Conservation (phyloP, 1,284 basidiomycete species). For the Retiboletus flavoniger region DNA sequence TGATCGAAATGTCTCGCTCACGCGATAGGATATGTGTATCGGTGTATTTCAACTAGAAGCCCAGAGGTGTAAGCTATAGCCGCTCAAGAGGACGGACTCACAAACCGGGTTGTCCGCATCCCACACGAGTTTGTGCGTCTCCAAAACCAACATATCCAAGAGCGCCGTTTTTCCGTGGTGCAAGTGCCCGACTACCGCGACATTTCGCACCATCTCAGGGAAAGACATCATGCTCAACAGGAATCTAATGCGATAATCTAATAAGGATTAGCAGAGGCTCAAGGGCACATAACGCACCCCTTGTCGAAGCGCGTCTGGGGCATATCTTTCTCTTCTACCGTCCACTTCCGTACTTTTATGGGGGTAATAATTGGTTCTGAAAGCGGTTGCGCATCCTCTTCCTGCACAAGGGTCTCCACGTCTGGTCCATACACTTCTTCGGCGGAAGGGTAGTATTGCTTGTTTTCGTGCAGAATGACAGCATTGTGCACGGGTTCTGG, state of each 20-base stretch:
- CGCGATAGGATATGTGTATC: constrained; percentile 92
- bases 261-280: constrained; percentile 8
- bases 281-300: constrained; percentile 56
- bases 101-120: constrained; percentile 84
- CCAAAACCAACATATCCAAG: constrained; percentile 95
- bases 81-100: constrained; percentile 23
- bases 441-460: constrained; percentile 96
- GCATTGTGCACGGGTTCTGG: constrained; percentile 78
- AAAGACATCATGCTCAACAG: constrained; percentile 89
- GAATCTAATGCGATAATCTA: constrained; percentile 56
- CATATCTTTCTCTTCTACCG: constrained; percentile 89
- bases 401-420: constrained; percentile 96
- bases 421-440: constrained; percentile 90
- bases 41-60: constrained; percentile 79
- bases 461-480: constrained; percentile 94
- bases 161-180: constrained; percentile 98
- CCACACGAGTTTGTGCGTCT: constrained; percentile 95
- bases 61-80: constrained; percentile 19
- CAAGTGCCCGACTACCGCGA: constrained; percentile 91
- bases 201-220: constrained; percentile 94
- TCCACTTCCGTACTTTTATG: constrained; percentile 90
- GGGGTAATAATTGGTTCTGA: constrained; percentile 96
- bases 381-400: constrained; percentile 96
- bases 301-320: constrained; percentile 93
- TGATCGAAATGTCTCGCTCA: constrained; percentile 90